Percentiles rank a stretch among this genome's conserved stretches.
These are phyloP conservation scores for Fusarium tuaranense DNA, from an alignment of 2,329 filamentous ascomycete genomes.

Conservation along the genomic window DNA sequence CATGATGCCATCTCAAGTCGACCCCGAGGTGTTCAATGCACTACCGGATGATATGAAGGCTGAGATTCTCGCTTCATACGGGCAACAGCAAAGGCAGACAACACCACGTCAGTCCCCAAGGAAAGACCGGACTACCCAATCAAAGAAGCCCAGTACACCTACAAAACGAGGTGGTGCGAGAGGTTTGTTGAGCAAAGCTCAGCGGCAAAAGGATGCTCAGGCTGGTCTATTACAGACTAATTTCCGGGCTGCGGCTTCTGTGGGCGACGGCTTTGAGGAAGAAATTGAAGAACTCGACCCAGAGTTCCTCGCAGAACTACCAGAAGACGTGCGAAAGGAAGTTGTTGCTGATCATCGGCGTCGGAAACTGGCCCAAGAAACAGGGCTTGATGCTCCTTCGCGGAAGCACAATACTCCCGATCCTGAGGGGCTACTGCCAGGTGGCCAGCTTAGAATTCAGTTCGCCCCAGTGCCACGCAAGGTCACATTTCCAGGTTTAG, in stretches of 20 bases:
- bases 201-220: constrained; percentile 65
- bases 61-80: constrained; percentile 83
- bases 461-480: constrained; percentile 62
- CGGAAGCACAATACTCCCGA: constrained; percentile 42
- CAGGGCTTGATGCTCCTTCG: constrained; percentile 58
- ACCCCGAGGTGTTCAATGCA: constrained; percentile 84
- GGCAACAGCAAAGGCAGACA: constrained; percentile 50
- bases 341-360: constrained; percentile 77
- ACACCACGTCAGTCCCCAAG: constrained; percentile 64
- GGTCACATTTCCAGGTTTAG: constrained; percentile 58
- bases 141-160: constrained; percentile 68
- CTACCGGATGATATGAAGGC: constrained; percentile 87
- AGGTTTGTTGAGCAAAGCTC: constrained; percentile 56
- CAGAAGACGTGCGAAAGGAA: constrained; percentile 82
- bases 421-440: constrained; percentile 40
- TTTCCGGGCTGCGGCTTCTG: constrained; percentile 65
- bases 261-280: constrained; percentile 47
- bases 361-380: constrained; percentile 67
- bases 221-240: constrained; percentile 79
- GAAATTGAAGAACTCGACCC: constrained; percentile 68
- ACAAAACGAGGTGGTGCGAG: constrained; percentile 70
- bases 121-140: constrained; percentile 64
- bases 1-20: constrained; percentile 80
- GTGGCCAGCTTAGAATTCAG: constrained; percentile 57
- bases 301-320: constrained; percentile 84